Evolutionary conservation across 2,329 filamentous ascomycete species (phyloP), one percentile per base, ranked within the genome.

Genomic region (Scytalidium sp.): DNA sequence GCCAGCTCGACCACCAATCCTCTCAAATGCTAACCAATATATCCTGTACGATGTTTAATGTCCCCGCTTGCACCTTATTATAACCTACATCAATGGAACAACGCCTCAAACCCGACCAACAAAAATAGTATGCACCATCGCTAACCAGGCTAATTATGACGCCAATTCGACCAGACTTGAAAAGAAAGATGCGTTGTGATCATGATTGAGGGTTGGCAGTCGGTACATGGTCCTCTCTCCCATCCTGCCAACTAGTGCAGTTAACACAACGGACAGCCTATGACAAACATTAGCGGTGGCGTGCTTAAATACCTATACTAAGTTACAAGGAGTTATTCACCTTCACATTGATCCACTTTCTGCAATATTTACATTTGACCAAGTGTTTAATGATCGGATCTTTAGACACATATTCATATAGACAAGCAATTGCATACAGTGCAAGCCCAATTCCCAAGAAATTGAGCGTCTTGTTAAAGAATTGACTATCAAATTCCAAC

Each of bases 321-420:
- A 3, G 17, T 19, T 36, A 21, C 15, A 2, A 7, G 13, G 5
- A 23, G 5, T 23, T 20, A 53, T 71, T 60, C 50, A 83, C 84
- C 76, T 84, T 83, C 46, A 80, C 76, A 58, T 78, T 84, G 50
- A 87, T 81, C 20, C 69, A 71, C 66, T 84, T 83, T 52, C 76
- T 73, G 62, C 85, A 88, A 60, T 85, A 90, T 60, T 72, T 78
- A 69, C 86, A 90, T 67, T 83, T 86, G 46, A 83, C 75, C 21
- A 79, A 81, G 56, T 79, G 81, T 70, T 88, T 89, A 64, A 90
- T 86, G 55, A 90, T 85, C 13, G 81, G 79, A 46, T 89, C 85
- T 10, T 77, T 73, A 11, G 79, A 81, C 10, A 82, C 62, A 53
- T 73, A 75, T 57, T 83, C 81, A 63, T 88, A 90, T 36, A 80